Base-by-base conservation (phyloP, 2,329 filamentous ascomycete species). In the Claviceps humidiphila region DNA sequence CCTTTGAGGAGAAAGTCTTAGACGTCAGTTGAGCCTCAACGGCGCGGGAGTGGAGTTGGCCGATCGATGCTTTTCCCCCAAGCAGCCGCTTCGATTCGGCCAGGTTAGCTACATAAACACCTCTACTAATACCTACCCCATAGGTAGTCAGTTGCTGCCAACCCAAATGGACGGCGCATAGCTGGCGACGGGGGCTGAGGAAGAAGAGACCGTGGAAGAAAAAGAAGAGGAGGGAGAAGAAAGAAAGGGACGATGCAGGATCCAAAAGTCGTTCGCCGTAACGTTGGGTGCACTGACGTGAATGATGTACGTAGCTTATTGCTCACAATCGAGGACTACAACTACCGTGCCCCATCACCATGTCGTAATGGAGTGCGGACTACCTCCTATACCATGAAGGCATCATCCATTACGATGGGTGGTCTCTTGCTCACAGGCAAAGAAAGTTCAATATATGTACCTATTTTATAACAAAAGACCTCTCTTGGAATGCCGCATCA, bases 11-110 rank as follows among this genome's bases (percentile, higher is more conserved):
- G 30, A 47, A 47, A 52, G 44, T 52, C 51, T 43, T 39, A n/a
- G 51, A 52, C 45, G 51, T 44, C 51, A 52, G 45, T 51, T 37
- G 37, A 48, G 51, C 45, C 51, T 52, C 39, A 43, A 34, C 22
- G 43, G 44, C 50, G 22, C 37, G 20, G 24, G 11, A n/a, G 43
- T 47, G 37, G 44, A 42, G 37, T 37, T 16, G 7, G 20, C 48
- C 6, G 47, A 49, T 41, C n/a, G 34, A 50, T 17, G n/a, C 48
- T 38, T n/a, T 20, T 14, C 9, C 26, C 17, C 40, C 17, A 43
- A 22, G 40, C 24, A 50, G 48, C 48, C 22, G 20, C 46, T 34
- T n/a, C 41, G 49, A 51, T 46, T 51, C 30, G n/a, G 30, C 22
- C 49, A 51, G 42, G 39, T 24, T 34, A 34, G 8, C 9, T 34